Conservation (phyloP, 768 basidiomycete genomes). For the Phaeolepiota aurea region DNA sequence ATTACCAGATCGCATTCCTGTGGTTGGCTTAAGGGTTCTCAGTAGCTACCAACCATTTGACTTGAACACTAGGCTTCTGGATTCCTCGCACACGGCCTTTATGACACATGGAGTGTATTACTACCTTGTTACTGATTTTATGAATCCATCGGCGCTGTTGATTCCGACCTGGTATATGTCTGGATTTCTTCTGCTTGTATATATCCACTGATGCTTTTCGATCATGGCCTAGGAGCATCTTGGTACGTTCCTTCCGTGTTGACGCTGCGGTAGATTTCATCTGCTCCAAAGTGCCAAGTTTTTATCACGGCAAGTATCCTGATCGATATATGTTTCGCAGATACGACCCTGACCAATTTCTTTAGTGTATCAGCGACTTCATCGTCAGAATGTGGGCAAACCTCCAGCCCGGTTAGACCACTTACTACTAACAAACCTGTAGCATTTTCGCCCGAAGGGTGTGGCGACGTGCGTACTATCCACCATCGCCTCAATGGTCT, state of each 20-base stretch:
- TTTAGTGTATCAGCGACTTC: slow-evolving; percentile 5
- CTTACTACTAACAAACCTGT: background rate
- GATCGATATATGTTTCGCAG: too few species aligned
- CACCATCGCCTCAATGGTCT: background rate
- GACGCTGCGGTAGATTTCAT: background rate
- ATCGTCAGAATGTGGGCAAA: slow-evolving; percentile 2
- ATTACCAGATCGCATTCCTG: slow-evolving; percentile 1
- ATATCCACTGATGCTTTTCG: too few species aligned
- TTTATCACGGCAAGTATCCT: background rate
- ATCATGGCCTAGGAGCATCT: slow-evolving; percentile 1
- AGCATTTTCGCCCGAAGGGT: slow-evolving; percentile 4
- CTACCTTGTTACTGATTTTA: slow-evolving; percentile 3
- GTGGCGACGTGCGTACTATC: slow-evolving; percentile 1
- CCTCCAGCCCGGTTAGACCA: too few species aligned
- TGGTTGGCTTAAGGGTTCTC: background rate
- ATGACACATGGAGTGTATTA: slow-evolving; percentile 4
- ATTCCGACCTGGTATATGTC: slow-evolving; percentile 4
- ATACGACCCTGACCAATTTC: background rate
- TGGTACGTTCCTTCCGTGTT: slow-evolving; percentile 1
- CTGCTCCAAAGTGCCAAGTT: slow-evolving; percentile 9
- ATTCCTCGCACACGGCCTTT: slow-evolving; percentile 2
- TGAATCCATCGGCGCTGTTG: slow-evolving; percentile 1
- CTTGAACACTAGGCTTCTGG: slow-evolving; percentile 3
- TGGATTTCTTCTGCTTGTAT: too few species aligned
- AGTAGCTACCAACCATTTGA: background rate